phyloP scores from a whole-genome alignment of 768 basidiomycete species.

The Lactarius tabidus region DNA sequence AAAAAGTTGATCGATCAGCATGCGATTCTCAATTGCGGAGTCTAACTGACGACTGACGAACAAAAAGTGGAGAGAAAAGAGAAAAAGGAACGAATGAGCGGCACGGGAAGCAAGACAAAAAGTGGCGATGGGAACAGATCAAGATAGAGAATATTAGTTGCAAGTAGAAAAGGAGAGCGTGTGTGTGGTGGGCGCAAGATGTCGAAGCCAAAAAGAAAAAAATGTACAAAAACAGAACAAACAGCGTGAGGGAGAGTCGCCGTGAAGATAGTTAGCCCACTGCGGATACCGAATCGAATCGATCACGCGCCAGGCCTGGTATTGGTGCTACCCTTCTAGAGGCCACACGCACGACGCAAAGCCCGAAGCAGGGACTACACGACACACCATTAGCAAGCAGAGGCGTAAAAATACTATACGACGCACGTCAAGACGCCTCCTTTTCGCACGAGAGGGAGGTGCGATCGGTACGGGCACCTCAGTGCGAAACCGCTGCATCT shows the following conservation, averaged over 20 bases:
- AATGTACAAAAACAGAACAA: background rate
- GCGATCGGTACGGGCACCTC: background rate
- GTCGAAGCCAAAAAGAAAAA: background rate
- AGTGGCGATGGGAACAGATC: background rate
- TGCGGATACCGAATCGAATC: background rate
- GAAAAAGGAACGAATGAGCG: too few species aligned
- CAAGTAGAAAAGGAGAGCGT: background rate
- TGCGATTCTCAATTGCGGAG: too few species aligned
- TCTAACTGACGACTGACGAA: background rate
- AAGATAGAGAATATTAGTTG: background rate
- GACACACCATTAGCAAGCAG: background rate
- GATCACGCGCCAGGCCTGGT: background rate
- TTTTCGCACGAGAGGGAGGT: constrained; percentile 3
- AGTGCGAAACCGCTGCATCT: background rate
- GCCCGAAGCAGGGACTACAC: constrained; percentile 6
- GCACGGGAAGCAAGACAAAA: background rate
- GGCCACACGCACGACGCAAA: constrained; percentile 8
- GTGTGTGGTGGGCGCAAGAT: background rate
- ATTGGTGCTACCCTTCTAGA: background rate
- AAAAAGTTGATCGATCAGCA: background rate
- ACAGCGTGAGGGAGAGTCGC: background rate
- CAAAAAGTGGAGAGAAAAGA: background rate
- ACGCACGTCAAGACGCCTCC: constrained; percentile 8
- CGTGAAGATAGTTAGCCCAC: background rate
- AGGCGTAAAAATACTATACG: background rate